Percentiles rank a stretch among this genome's conserved stretches.
phyloP scores from a whole-genome alignment of 2,329 filamentous ascomycete species.

The Fusarium sp. region DNA sequence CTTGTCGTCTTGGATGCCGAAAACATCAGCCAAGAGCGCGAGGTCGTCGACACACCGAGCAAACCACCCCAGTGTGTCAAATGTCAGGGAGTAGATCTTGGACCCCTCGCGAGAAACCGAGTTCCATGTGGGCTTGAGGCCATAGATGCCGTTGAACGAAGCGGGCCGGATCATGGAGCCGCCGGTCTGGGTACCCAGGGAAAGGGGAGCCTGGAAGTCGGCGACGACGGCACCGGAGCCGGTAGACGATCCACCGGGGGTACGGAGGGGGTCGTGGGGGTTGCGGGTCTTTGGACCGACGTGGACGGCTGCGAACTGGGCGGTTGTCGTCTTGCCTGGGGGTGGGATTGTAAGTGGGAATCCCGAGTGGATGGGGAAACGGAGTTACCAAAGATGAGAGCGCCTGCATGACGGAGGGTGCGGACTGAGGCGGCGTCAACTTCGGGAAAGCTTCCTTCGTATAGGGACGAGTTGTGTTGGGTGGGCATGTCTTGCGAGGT shows the following conservation, averaged over 20 bases:
- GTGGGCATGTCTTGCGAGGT: conserved; percentile 65
- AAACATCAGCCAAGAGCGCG: conserved; percentile 65
- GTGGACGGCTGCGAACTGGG: conserved; percentile 71
- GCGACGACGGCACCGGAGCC: conserved; percentile 76
- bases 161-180: conserved; percentile 74
- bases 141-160: conserved; percentile 76
- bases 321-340: conserved; percentile 60
- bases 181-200: conserved; percentile 74
- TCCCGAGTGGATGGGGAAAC: not conserved
- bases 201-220: conserved; percentile 72
- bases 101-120: conserved; percentile 72
- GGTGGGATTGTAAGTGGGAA: not conserved
- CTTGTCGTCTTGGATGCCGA: conserved; percentile 61
- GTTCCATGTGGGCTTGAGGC: conserved; percentile 75
- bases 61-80: conserved; percentile 74
- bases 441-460: conserved; percentile 56
- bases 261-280: conserved; percentile 73
- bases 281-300: conserved; percentile 68
- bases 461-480: conserved; percentile 66
- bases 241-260: conserved; percentile 76
- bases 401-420: conserved; percentile 66
- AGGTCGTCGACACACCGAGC: conserved; percentile 70
- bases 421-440: conserved; percentile 66
- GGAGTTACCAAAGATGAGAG: conserved; percentile 61
- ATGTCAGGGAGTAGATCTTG: conserved; percentile 68